Evolutionary conservation across 202 grass and related monocot genomes (phyloP), one percentile per base, ranked within the genome.

Genomic region (Panicum virgatum): DNA sequence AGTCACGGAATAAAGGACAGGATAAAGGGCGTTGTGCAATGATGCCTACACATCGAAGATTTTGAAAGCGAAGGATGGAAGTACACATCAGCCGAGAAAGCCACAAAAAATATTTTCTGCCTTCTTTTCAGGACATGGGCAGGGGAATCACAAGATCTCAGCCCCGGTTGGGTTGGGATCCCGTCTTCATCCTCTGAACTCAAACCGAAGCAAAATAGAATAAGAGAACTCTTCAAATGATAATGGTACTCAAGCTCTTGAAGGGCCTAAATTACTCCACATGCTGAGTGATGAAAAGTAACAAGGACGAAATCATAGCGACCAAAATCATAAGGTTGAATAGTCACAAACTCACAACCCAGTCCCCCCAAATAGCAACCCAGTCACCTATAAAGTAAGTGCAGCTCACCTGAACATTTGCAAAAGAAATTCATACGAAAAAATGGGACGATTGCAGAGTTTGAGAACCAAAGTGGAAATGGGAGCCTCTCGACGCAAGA

Each of bases 61-160:
- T 85, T 69, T 48, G 82, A 85, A 60, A 89, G 87, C 62, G 40
- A 86, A 81, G 43, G 52, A 62, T 45, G n/a, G 13, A 82, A 76
- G 72, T 42, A 70, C 72, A 32, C 71, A 82, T 76, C 32, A 85
- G 37, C 14, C 13, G 34, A 75, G 23, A 62, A 63, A 70, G 71
- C 8, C 34, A 56, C 48, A 53, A 9, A 18, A 62, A 82, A 19
- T 26, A 40, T 40, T 16, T 46, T 77, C 6, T 64, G 77, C 56
- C 66, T 61, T 45, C 69, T 89, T 89, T 82, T 66, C 48, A 50
- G 10, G 87, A 15, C 13, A 5, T n/a, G 16, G 25, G 38, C 66
- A 78, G 47, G 83, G 82, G 83, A 82, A 60, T 68, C 66, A 82
- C 66, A 65, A 54, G 59, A 76, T 70, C 72, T 63, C 46, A 69